Evolutionary conservation across 1,139 yeast species (phyloP).

Genomic region (Blastobotrys buckinghamii): DNA sequence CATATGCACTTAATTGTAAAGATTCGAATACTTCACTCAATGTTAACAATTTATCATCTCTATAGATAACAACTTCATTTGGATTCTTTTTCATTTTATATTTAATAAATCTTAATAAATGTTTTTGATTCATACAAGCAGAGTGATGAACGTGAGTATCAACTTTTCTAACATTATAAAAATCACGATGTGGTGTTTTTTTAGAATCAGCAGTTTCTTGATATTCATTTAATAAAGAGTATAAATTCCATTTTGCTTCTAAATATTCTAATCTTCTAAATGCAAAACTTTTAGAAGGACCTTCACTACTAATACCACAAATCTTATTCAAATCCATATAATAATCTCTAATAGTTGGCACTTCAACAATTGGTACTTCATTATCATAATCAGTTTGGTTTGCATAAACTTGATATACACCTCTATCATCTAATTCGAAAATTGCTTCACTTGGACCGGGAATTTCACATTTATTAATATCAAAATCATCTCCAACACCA

Average conservation of each 20-base stretch:
- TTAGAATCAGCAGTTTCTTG: constrained; percentile 87
- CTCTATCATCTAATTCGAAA: constrained; percentile 52
- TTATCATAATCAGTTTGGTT: constrained; percentile 28
- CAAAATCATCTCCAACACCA: constrained; percentile 49
- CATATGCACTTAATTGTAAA: constrained; percentile 85
- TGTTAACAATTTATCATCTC: constrained; percentile 90
- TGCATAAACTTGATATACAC: constrained; percentile 61
- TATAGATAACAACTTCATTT: constrained; percentile 81
- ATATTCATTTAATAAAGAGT: constrained; percentile 79
- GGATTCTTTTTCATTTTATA: constrained; percentile 78
- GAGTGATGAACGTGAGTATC: constrained; percentile 99
- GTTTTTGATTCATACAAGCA: constrained; percentile 99
- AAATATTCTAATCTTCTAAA: constrained; percentile 87
- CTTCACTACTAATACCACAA: constrained; percentile 73
- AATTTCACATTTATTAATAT: constrained; percentile 52
- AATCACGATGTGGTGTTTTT: constrained; percentile 88
- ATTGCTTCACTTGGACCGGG: constrained; percentile 55
- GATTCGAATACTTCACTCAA: constrained; percentile 85
- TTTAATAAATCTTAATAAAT: constrained; percentile 86
- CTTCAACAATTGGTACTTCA: constrained; percentile 43
- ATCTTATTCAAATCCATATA: constrained; percentile 75
- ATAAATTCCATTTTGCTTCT: constrained; percentile 95
- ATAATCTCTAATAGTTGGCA: constrained; percentile 78
- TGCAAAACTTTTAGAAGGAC: constrained; percentile 97
- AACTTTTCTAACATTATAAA: constrained; percentile 95